A percentile compares a stretch with the other conserved stretches of the same genome.
phyloP scores from a whole-genome alignment of 2,329 filamentous ascomycete species.

The Xylogone sp. region DNA sequence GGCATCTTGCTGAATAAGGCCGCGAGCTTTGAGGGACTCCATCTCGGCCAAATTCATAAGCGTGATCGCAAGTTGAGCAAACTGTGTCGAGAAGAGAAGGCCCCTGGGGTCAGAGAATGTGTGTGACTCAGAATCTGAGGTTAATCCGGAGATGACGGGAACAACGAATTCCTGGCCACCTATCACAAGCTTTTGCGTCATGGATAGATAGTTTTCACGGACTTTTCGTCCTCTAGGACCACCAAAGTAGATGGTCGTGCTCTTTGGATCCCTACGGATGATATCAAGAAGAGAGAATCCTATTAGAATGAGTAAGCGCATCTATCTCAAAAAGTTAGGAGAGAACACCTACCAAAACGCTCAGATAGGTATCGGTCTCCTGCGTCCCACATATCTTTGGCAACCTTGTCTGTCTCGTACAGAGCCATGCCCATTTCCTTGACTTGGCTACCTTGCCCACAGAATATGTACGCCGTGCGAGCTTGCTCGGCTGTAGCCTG shows the following conservation, averaged over 20 bases:
- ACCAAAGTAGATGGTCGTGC: slow-evolving; percentile 33
- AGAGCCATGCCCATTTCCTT: slow-evolving; percentile 39
- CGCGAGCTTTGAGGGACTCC: slow-evolving; percentile 24
- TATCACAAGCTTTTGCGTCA: too few relatives aligned
- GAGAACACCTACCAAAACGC: too few relatives aligned
- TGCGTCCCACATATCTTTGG: slow-evolving; percentile 32
- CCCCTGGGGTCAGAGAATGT: slow-evolving; percentile 24
- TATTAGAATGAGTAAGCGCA: slow-evolving; percentile 19
- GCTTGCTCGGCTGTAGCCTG: slow-evolving; percentile 28
- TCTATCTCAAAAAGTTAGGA: too few relatives aligned
- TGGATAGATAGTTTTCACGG: slow-evolving; percentile 32
- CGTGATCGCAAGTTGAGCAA: slow-evolving; percentile 30
- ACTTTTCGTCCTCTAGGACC: slow-evolving; percentile 28
- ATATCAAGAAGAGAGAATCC: slow-evolving; percentile 30
- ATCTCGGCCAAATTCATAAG: slow-evolving; percentile 27
- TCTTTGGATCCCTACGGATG: slow-evolving; percentile 33
- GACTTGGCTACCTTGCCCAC: slow-evolving; percentile 37
- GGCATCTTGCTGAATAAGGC: slow-evolving; percentile 17
- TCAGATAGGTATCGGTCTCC: slow-evolving; percentile 33
- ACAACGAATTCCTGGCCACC: too few relatives aligned
- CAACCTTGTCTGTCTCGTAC: slow-evolving; percentile 29
- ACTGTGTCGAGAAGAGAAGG: slow-evolving; percentile 31
- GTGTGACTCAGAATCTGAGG: too few relatives aligned
- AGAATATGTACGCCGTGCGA: slow-evolving; percentile 34
- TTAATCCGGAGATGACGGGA: too few relatives aligned